phyloP scores from a whole-genome alignment of 805 yeast genomes.

The Cyberlindnera xylosilytica region DNA sequence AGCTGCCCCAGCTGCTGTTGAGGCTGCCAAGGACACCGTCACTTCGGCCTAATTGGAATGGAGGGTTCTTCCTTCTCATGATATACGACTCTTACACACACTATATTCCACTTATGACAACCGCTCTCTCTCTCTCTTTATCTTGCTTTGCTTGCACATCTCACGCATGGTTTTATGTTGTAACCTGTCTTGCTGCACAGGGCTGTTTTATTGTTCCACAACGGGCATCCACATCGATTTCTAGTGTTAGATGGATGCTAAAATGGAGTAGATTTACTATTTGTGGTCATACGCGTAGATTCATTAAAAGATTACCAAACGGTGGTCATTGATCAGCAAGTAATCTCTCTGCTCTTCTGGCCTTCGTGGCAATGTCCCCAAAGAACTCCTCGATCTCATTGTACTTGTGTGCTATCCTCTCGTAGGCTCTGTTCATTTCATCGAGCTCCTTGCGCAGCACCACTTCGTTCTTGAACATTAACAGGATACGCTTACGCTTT shows the following conservation, averaged over 20 bases:
- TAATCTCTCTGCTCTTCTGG: constrained; percentile 17
- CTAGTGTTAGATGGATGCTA: too few relatives aligned
- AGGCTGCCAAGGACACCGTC: constrained; percentile 11
- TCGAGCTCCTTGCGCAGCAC: constrained; percentile 19
- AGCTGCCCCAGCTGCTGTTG: background rate
- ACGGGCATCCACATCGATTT: too few relatives aligned
- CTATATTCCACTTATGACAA: background rate
- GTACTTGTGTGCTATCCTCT: constrained; percentile 22
- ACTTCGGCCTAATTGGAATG: constrained; percentile 6
- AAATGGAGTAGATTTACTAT: too few relatives aligned
- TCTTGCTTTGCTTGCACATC: background rate
- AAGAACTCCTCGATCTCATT: constrained; percentile 24
- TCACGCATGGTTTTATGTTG: too few relatives aligned
- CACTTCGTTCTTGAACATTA: constrained; percentile 19
- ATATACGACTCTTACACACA: background rate
- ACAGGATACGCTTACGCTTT: constrained; percentile 18
- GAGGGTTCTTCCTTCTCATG: background rate
- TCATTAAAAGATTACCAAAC: background rate
- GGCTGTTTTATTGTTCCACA: background rate
- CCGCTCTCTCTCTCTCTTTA: too few relatives aligned
- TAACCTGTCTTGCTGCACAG: too few relatives aligned
- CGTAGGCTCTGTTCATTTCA: constrained; percentile 14
- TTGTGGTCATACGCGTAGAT: background rate
- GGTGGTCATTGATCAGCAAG: too few relatives aligned
- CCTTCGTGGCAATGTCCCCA: constrained; percentile 21